Evolutionary conservation across 1,139 yeast genomes (phyloP), one percentile per base, ranked within the genome.

Genomic region (Suhomyces bokatorum): DNA sequence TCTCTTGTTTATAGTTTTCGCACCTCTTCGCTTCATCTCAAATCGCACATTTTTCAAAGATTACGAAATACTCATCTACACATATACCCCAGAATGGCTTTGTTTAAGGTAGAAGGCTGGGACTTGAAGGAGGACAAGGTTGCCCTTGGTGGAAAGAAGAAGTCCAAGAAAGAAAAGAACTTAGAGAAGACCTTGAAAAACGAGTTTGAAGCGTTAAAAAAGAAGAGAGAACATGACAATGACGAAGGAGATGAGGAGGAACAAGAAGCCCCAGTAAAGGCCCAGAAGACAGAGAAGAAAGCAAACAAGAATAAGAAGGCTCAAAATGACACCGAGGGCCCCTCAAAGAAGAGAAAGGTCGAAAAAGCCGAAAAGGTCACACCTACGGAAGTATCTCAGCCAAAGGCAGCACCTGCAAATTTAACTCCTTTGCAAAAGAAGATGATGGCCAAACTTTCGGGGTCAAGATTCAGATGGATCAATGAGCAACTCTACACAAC

Each of bases 391-490:
- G 17, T 31, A 5, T 30, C 39, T 14, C 39, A 36, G 2, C 62
- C 70, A 4, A 48, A 61, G 27, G 57, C 60, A 5, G 46, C 52
- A 3, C 48, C 56, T 31, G 54, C 71, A 1, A 84, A 85, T 46
- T 70, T 93, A 42, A 91, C 98, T 0, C 96, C 97, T 13, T 70
- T 95, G 53, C 99, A 95, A 64, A 89, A 87, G 57, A 95, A 93
- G 61, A 93, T 93, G 98, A 81, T 89, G 83, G 90, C 88, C 40
- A 93, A 93, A 63, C 77, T 93, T 38, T 82, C 96, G 1, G 99
- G 99, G 0, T 90, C 98, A 0, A 73, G 99, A 56, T 93, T 93
- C 67, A 77, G 99, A 63, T 93, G 98, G 98, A 95, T 93, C 60
- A 93, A 93, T 62, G 99, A 93, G 64, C 96, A 91, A 60, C 72